phyloP scores from a whole-genome alignment of 805 yeast species.

The Metschnikowia vanudenii region DNA sequence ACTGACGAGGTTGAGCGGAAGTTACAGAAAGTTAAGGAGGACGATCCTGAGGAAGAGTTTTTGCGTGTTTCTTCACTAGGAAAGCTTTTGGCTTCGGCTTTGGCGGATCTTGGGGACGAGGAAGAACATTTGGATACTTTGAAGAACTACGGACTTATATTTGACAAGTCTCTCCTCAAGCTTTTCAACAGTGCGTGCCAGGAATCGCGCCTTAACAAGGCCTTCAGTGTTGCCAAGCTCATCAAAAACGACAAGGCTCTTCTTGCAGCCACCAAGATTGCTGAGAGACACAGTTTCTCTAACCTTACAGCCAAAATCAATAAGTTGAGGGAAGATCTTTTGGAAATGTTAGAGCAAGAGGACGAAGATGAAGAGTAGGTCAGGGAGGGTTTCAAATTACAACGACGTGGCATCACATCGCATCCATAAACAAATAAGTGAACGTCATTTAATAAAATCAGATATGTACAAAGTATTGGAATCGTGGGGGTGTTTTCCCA shows the following conservation, averaged over 20 bases:
- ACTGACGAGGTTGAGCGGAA: slow-evolving; percentile 18
- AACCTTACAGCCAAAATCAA: slow-evolving; percentile 39
- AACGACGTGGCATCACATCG: not conserved
- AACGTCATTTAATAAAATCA: slow-evolving; percentile 6
- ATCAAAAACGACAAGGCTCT: slow-evolving; percentile 76
- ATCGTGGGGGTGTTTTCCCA: not conserved
- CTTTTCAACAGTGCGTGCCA: slow-evolving; percentile 74
- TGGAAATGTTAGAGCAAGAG: slow-evolving; percentile 17
- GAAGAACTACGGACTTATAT: slow-evolving; percentile 48
- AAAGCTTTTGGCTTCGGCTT: slow-evolving; percentile 58
- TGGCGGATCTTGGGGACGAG: slow-evolving; percentile 28
- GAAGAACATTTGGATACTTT: slow-evolving; percentile 51
- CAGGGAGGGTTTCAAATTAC: not conserved
- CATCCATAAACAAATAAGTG: not conserved
- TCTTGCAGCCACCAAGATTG: slow-evolving; percentile 79
- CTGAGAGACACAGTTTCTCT: slow-evolving; percentile 55
- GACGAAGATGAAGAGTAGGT: slow-evolving; percentile 5
- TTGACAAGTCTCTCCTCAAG: slow-evolving; percentile 77
- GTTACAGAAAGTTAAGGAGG: slow-evolving; percentile 21
- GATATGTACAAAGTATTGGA: slow-evolving; percentile 6
- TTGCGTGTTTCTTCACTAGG: slow-evolving; percentile 61
- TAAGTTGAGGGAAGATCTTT: slow-evolving; percentile 36
- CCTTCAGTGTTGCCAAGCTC: slow-evolving; percentile 65
- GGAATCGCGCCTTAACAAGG: slow-evolving; percentile 61
- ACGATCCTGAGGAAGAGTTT: slow-evolving; percentile 60